phyloP scores from a whole-genome alignment of 352 stramenopile genomes.

The Globisporangium paroecandrum region DNA sequence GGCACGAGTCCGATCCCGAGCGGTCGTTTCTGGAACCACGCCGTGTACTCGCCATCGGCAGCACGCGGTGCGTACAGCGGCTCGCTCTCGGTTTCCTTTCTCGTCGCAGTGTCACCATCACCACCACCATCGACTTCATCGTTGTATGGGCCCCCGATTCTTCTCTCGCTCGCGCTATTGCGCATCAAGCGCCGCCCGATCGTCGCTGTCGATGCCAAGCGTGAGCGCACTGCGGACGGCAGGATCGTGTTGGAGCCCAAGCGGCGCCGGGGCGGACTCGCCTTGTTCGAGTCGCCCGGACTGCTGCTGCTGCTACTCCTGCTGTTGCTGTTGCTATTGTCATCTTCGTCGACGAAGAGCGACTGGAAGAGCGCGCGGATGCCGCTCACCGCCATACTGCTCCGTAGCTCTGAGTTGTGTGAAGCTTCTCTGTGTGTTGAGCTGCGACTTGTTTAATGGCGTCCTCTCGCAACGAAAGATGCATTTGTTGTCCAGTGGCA shows the following conservation, averaged over 20 bases:
- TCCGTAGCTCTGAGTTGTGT: not conserved
- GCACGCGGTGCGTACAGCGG: constrained; percentile 37
- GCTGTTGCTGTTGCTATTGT: too few relatives aligned
- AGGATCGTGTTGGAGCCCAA: constrained; percentile 9
- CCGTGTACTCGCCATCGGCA: constrained; percentile 68
- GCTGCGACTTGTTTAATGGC: not conserved
- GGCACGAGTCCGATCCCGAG: constrained; percentile 75
- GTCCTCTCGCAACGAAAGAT: not conserved
- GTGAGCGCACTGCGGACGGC: not conserved
- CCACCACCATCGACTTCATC: not conserved
- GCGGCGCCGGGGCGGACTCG: constrained; percentile 11
- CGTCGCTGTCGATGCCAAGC: not conserved
- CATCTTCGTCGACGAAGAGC: constrained; percentile 8
- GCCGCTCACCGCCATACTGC: constrained; percentile 5
- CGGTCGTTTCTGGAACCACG: constrained; percentile 58
- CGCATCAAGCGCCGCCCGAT: constrained; percentile 1
- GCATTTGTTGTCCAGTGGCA: not conserved
- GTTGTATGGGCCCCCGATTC: not conserved
- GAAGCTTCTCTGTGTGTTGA: not conserved
- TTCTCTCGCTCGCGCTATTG: not conserved
- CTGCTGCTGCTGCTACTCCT: too few relatives aligned
- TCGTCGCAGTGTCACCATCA: not conserved
- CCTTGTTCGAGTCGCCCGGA: not conserved
- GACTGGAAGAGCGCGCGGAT: constrained; percentile 17
- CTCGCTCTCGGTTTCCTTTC: constrained; percentile 10